Evolutionary conservation across 495 filamentous ascomycete species (phyloP), one percentile per base, ranked within the genome.

Genomic region (Penicillium herquei): DNA sequence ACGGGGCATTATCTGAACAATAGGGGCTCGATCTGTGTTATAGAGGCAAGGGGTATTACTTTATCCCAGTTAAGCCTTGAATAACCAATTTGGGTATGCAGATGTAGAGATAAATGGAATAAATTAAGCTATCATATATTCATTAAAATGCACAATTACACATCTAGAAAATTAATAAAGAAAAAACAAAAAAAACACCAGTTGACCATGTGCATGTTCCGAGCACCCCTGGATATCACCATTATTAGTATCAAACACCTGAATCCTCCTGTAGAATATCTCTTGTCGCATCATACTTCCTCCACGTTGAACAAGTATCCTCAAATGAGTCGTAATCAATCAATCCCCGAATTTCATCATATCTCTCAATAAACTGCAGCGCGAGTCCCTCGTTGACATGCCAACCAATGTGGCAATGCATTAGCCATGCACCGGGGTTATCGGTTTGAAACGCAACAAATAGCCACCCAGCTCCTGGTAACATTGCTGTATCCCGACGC

Each of bases 351-450:
- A 51, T 51, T 18, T 57, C 55, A 37, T 41, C 9, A 34, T 51
- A 47, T 1, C 55, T 39, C 33, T 57, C 55, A n/a, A 57, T 8
- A 21, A 57, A 57, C 34, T 57, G 55, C 18, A 57, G 14, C 3
- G 55, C 55, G 40, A 57, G 55, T 21, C 78, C 78, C 48, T 72
- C 66, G 3, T 56, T 54, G 39, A 78, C 65, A 60, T 89, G 86
- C 84, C 84, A 89, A 61, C 84, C 84, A 55, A 88, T 83, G 59
- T 88, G 86, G 65, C 86, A 88, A 75, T 82, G 79, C 67, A 78
- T 76, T 7, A 76, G 39, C 80, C 80, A 50, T n/a, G 51, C 51
- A 18, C 40, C 51, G 7, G 51, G 51, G 21, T 54, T 54, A 34
- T 54, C 42, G 3, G 51, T 54, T 14, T 54, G 13, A 16, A 52